These are phyloP conservation scores for Phytophthora megakarya DNA, from an alignment of 352 stramenopile genomes.

Conservation along the genomic window DNA sequence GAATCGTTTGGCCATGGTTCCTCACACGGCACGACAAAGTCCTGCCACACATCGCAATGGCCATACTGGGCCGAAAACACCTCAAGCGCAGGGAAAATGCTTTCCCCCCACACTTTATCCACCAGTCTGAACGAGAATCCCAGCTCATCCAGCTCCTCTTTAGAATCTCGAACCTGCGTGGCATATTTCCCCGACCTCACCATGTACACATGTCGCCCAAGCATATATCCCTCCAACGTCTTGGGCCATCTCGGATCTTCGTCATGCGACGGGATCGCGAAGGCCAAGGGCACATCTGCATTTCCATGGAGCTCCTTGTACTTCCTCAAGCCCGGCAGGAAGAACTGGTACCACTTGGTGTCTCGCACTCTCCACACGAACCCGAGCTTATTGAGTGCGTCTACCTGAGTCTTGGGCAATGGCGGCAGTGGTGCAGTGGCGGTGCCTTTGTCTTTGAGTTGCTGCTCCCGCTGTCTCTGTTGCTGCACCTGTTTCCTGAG, in stretches of 20 bases:
- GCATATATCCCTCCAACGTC: slow-evolving; percentile 53
- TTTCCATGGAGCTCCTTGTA: slow-evolving; percentile 68
- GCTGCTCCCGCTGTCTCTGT: slow-evolving; percentile 28
- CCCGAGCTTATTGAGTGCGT: slow-evolving; percentile 86
- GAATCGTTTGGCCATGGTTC: slow-evolving; percentile 82
- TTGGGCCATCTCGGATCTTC: slow-evolving; percentile 52
- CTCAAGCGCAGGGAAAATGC: slow-evolving; percentile 81
- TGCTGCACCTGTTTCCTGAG: slow-evolving; percentile 70
- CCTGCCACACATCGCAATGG: slow-evolving; percentile 91
- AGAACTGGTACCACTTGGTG: slow-evolving; percentile 74
- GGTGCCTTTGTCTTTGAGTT: slow-evolving; percentile 15
- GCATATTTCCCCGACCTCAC: slow-evolving; percentile 66
- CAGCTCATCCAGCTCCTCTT: slow-evolving; percentile 50
- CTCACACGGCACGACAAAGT: slow-evolving; percentile 87
- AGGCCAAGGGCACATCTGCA: slow-evolving; percentile 63
- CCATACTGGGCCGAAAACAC: slow-evolving; percentile 85
- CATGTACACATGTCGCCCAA: slow-evolving; percentile 75
- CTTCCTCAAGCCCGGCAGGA: slow-evolving; percentile 58
- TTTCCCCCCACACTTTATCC: slow-evolving; percentile 62
- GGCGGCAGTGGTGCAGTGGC: slow-evolving; percentile 22
- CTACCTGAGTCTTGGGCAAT: slow-evolving; percentile 62
- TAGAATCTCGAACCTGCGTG: slow-evolving; percentile 41
- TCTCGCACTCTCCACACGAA: slow-evolving; percentile 92
- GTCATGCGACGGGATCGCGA: slow-evolving; percentile 50
- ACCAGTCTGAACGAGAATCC: slow-evolving; percentile 71